Evolutionary conservation across 345 rosid species (phyloP).

Genomic region (Populus deltoides): DNA sequence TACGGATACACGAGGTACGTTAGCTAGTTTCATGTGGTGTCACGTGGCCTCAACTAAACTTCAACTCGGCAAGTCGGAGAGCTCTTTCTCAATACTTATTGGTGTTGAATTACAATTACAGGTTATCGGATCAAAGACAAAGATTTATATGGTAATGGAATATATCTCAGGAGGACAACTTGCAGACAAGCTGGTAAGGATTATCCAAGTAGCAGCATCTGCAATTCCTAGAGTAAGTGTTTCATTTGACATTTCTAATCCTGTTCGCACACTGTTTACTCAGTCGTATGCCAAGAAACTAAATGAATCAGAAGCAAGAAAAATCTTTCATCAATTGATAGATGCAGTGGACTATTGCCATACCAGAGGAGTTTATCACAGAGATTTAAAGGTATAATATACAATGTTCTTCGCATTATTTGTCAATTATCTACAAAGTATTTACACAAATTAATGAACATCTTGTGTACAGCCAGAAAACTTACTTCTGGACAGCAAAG

Average conservation of each 20-base stretch:
- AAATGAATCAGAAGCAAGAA: constrained; percentile 70
- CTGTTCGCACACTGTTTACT: not conserved
- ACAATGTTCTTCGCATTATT: not conserved
- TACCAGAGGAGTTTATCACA: constrained; percentile 79
- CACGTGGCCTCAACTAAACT: not conserved
- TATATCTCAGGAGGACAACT: constrained; percentile 78
- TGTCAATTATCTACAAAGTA: not conserved
- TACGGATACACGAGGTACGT: constrained; percentile 73
- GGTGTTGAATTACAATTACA: constrained; percentile 18
- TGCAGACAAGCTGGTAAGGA: constrained; percentile 71
- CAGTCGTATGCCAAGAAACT: constrained; percentile 56
- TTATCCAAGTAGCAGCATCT: constrained; percentile 3
- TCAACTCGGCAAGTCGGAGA: not conserved
- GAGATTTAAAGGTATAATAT: constrained; percentile 70
- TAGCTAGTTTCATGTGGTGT: not conserved
- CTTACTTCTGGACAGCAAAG: constrained; percentile 65
- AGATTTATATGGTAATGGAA: constrained; percentile 87
- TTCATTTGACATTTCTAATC: not conserved
- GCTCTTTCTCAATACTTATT: not conserved
- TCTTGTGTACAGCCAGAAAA: constrained; percentile 67
- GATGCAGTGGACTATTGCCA: constrained; percentile 88
- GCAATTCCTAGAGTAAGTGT: not conserved
- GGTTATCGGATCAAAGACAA: constrained; percentile 87
- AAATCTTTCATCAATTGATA: constrained; percentile 73
- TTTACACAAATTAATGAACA: constrained; percentile 3